Evolutionary conservation across 306 rosid genomes (phyloP).

Genomic region (Oxytropis ochrocephala): DNA sequence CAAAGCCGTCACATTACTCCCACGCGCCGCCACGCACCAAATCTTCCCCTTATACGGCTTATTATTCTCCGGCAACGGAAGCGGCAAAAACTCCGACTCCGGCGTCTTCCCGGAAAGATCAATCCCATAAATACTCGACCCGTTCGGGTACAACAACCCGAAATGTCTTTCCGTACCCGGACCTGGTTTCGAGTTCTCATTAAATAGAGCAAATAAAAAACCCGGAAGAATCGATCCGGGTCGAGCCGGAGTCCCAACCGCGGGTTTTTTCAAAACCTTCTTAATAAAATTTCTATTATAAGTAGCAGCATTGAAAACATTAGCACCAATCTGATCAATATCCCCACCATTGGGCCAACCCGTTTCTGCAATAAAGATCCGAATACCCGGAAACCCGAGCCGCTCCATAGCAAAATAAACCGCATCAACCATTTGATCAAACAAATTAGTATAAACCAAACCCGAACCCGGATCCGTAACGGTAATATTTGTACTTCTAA

Average conservation of each 20-base stretch:
- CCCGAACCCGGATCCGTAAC: conserved; percentile 60
- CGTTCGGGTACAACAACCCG: conserved; percentile 67
- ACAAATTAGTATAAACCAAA: conserved; percentile 51
- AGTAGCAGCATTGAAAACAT: conserved; percentile 66
- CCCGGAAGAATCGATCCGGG: conserved; percentile 58
- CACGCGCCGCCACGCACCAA: conserved; percentile 67
- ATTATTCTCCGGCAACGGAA: conserved; percentile 46
- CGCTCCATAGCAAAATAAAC: conserved; percentile 67
- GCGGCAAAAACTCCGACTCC: conserved; percentile 31
- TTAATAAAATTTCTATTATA: conserved; percentile 66
- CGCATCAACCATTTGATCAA: conserved; percentile 89
- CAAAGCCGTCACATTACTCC: conserved; percentile 49
- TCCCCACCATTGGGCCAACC: conserved; percentile 96
- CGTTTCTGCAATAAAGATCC: conserved; percentile 77
- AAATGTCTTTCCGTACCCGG: conserved; percentile 73
- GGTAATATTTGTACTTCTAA: conserved; percentile 34
- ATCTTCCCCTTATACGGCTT: conserved; percentile 43
- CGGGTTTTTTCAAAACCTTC: conserved; percentile 42
- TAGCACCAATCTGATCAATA: conserved; percentile 70
- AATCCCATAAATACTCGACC: conserved; percentile 44
- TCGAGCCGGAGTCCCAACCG: conserved; percentile 70
- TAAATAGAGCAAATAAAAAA: conserved; percentile 59
- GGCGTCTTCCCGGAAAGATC: conserved; percentile 54
- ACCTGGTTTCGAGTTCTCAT: conserved; percentile 75
- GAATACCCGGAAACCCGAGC: conserved; percentile 58